Conservation (phyloP, 1,284 basidiomycete genomes). For the Cystobasidium pallidum region DNA sequence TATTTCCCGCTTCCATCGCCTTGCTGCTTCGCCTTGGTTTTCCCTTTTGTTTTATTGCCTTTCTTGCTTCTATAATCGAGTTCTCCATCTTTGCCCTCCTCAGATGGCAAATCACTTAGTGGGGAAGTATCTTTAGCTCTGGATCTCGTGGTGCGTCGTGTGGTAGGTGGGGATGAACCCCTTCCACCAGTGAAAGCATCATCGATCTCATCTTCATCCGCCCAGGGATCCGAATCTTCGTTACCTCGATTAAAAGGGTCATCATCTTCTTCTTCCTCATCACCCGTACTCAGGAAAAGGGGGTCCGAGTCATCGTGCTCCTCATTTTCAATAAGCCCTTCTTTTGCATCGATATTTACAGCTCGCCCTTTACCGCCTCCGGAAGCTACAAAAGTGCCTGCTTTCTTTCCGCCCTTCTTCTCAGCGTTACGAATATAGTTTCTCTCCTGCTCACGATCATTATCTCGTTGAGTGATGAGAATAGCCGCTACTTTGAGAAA, state of each 20-base stretch:
- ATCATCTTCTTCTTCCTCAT: conserved; percentile 38
- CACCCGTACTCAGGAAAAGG: conserved; percentile 24
- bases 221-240: conserved; percentile 43
- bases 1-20: conserved; percentile 18
- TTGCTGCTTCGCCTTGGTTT: conserved; percentile 3
- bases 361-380: conserved; percentile 40
- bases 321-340: conserved; percentile 36
- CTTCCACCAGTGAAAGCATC: conserved; percentile 30
- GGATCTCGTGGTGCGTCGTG: conserved; percentile 30
- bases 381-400: conserved; percentile 31
- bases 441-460: conserved; percentile 34
- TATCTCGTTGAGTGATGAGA: conserved; percentile 34
- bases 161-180: conserved; percentile 15
- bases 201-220: conserved; percentile 42
- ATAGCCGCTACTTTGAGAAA: conserved; percentile 38
- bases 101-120: conserved; percentile 7
- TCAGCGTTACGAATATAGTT: background rate
- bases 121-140: conserved; percentile 20
- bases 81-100: background rate
- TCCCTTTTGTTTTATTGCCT: conserved; percentile 28
- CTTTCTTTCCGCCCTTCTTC: conserved; percentile 14
- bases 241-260: conserved; percentile 27
- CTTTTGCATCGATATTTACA: conserved; percentile 30
- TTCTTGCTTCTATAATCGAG: conserved; percentile 9
- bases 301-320: conserved; percentile 44